phyloP scores from a whole-genome alignment of 371 early-diverging fungal species.

The Mucor plumbeus region DNA sequence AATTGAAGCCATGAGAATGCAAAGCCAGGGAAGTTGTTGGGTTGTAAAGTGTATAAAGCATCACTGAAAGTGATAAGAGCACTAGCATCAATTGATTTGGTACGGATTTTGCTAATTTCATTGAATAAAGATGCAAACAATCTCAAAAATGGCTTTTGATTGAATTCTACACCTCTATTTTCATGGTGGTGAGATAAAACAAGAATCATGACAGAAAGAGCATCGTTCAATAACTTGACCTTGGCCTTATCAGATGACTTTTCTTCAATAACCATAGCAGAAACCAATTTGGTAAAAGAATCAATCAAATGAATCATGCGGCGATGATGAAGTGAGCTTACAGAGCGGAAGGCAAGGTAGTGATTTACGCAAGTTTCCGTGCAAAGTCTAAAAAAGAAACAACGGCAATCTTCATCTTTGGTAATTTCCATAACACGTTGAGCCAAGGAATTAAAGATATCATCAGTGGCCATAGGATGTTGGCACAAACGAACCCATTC shows the following conservation, averaged over 20 bases:
- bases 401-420: conserved; percentile 69
- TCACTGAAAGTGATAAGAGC: conserved; percentile 61
- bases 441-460: conserved; percentile 62
- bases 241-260: conserved; percentile 57
- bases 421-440: conserved; percentile 64
- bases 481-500: conserved; percentile 92
- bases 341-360: conserved; percentile 60
- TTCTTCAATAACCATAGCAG: conserved; percentile 60
- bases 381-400: conserved; percentile 87
- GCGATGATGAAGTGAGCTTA: conserved; percentile 42
- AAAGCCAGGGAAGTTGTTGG: conserved; percentile 90
- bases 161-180: conserved; percentile 73
- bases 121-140: conserved; percentile 84
- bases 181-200: conserved; percentile 87
- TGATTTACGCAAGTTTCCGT: conserved; percentile 81
- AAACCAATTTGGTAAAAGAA: conserved; percentile 78
- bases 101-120: conserved; percentile 73
- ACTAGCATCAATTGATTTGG: conserved; percentile 25
- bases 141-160: conserved; percentile 93
- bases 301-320: conserved; percentile 76
- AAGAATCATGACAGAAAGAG: conserved; percentile 83
- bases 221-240: conserved; percentile 70
- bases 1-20: conserved; percentile 95
- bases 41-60: conserved; percentile 85
- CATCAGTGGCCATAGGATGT: conserved; percentile 79